These are phyloP conservation scores for Byssoonygena ceratinophila DNA, from an alignment of 2,329 filamentous ascomycete species.

Conservation along the genomic window DNA sequence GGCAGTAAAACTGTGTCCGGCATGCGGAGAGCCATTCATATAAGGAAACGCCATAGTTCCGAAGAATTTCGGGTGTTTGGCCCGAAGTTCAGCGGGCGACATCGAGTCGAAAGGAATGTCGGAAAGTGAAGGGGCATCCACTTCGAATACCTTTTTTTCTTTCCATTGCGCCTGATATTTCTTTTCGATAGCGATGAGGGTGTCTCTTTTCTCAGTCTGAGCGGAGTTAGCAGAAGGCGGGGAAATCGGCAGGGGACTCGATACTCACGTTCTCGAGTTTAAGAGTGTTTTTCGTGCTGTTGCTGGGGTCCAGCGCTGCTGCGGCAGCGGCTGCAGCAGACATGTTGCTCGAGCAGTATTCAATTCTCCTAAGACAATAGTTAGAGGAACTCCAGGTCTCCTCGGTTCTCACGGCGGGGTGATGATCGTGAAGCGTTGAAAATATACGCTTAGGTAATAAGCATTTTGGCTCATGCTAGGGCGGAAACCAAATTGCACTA, in stretches of 20 bases:
- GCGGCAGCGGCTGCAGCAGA: conserved; percentile 35
- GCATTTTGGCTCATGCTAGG: neutral
- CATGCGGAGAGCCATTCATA: conserved; percentile 82
- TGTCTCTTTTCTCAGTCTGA: conserved; percentile 77
- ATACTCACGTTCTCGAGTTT: conserved; percentile 52
- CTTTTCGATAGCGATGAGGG: conserved; percentile 72
- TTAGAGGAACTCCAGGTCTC: neutral
- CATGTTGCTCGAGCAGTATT: conserved; percentile 24
- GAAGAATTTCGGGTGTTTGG: conserved; percentile 83
- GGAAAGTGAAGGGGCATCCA: conserved; percentile 66
- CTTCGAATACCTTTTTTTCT: conserved; percentile 66
- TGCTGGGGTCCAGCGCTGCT: conserved; percentile 46
- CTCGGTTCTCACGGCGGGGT: conserved; percentile 1
- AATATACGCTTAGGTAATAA: neutral
- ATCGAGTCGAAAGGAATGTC: conserved; percentile 69
- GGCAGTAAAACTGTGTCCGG: conserved; percentile 83
- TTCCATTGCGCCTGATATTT: conserved; percentile 85
- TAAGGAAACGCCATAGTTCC: conserved; percentile 68
- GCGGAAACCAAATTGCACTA: neutral
- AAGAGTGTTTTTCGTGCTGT: conserved; percentile 49
- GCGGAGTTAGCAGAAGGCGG: conserved; percentile 18
- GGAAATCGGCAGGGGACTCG: conserved; percentile 13
- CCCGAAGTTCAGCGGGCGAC: conserved; percentile 61
- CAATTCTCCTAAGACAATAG: neutral
- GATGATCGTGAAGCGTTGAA: neutral